A percentile compares a stretch with the other conserved stretches of the same genome.
phyloP scores from a whole-genome alignment of 2,329 filamentous ascomycete species.

The Didymella pomorum region DNA sequence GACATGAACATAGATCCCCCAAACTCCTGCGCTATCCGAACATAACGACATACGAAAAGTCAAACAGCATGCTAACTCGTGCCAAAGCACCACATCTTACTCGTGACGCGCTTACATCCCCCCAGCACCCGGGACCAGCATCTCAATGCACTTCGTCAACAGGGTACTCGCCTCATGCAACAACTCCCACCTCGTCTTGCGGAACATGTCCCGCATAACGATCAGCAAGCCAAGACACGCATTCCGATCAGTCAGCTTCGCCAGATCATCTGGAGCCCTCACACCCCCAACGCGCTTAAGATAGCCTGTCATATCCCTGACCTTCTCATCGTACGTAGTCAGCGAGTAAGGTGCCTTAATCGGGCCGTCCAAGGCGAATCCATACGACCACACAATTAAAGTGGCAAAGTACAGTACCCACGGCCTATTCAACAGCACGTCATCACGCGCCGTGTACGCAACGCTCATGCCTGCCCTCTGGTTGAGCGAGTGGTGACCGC shows the following conservation, averaged over 20 bases:
- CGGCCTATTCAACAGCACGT: conserved; percentile 87
- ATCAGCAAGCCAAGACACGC: conserved; percentile 81
- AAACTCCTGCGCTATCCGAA: not conserved
- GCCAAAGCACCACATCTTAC: too few species aligned
- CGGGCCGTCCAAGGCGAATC: conserved; percentile 86
- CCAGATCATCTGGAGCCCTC: conserved; percentile 77
- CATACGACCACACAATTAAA: conserved; percentile 94
- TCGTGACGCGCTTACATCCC: not conserved
- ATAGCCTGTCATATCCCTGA: conserved; percentile 80
- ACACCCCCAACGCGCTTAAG: conserved; percentile 76
- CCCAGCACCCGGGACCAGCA: conserved; percentile 53
- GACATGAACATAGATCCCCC: not conserved
- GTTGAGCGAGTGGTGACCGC: conserved; percentile 57
- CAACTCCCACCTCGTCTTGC: conserved; percentile 87
- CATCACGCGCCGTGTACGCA: conserved; percentile 81
- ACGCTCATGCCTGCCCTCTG: conserved; percentile 35
- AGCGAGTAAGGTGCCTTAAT: conserved; percentile 64
- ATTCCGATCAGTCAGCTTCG: conserved; percentile 77
- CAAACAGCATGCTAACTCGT: too few species aligned
- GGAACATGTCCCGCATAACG: conserved; percentile 82
- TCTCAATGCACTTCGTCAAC: conserved; percentile 79
- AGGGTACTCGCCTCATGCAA: conserved; percentile 85
- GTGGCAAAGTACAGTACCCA: conserved; percentile 96
- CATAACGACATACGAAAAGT: not conserved
- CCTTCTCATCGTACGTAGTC: conserved; percentile 69